phyloP scores from a whole-genome alignment of 1,284 basidiomycete species.

The Calocybe gambosa region DNA sequence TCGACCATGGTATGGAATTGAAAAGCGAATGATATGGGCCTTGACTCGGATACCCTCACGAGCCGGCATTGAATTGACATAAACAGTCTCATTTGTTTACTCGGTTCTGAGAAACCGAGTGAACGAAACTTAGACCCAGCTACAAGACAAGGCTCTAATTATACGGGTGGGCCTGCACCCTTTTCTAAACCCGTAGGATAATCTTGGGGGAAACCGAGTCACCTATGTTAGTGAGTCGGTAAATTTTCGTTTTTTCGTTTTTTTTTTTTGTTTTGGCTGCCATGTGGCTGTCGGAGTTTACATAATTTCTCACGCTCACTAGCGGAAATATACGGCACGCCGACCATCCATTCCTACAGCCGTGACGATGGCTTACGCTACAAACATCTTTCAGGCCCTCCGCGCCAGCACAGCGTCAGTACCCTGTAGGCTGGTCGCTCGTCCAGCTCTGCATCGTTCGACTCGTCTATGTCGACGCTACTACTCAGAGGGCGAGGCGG shows the following conservation, averaged over 20 bases:
- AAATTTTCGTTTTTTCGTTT: slow-evolving; percentile 3
- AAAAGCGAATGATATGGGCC: slow-evolving; percentile 32
- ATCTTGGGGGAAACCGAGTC: slow-evolving; percentile 6
- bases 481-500: slow-evolving; percentile 42
- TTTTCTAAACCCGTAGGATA: slow-evolving; percentile 2
- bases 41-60: slow-evolving; percentile 10
- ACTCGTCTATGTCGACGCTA: slow-evolving; percentile 27
- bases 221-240: slow-evolving; percentile 1
- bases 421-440: slow-evolving; percentile 39
- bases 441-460: slow-evolving; percentile 28
- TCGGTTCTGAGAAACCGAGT: slow-evolving; percentile 16
- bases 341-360: slow-evolving; percentile 6
- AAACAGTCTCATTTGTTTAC: slow-evolving; percentile 20
- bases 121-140: background rate
- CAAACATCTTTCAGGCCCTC: slow-evolving; percentile 44
- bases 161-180: slow-evolving; percentile 15
- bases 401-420: slow-evolving; percentile 51
- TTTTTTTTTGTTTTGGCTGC: too few species aligned
- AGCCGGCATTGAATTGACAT: slow-evolving; percentile 8
- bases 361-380: slow-evolving; percentile 30
- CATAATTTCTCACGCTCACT: slow-evolving; percentile 12
- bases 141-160: background rate
- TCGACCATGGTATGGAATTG: slow-evolving; percentile 52
- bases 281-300: slow-evolving; percentile 9
- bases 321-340: slow-evolving; percentile 16